A percentile compares a stretch with the other conserved stretches of the same genome.
Evolutionary conservation across 257 asterid genomes (phyloP).

Genomic region (Linaria vulgaris): DNA sequence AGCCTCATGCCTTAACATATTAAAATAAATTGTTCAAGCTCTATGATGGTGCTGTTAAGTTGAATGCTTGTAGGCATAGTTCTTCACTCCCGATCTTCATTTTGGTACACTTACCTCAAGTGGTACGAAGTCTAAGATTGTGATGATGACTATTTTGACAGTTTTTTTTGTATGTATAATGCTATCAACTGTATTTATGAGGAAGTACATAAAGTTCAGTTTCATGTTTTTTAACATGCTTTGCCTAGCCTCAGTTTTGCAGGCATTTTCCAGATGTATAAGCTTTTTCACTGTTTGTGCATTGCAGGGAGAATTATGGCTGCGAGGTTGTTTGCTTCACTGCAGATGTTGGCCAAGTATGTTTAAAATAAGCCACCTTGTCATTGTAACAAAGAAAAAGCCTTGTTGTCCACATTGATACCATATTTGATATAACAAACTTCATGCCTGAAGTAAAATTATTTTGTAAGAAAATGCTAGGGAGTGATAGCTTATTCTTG

Average conservation of each 20-base stretch:
- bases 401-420: background rate
- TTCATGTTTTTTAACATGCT: background rate
- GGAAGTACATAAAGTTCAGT: background rate
- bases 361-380: constrained; percentile 25
- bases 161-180: background rate
- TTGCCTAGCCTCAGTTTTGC: background rate
- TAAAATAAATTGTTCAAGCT: background rate
- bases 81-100: background rate
- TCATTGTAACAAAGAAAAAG: too few relatives aligned
- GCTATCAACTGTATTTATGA: background rate
- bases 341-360: constrained; percentile 96
- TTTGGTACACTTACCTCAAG: background rate
- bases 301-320: constrained; percentile 84
- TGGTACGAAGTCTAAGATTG: too few relatives aligned
- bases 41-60: background rate
- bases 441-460: constrained; percentile 11
- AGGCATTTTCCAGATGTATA: background rate
- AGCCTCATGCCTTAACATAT: background rate
- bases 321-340: constrained; percentile 97
- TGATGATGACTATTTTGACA: background rate
- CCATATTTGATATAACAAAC: constrained; percentile 7
- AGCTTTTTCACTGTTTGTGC: constrained; percentile 13
- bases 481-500: constrained; percentile 1
- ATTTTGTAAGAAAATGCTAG: constrained; percentile 1
- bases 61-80: background rate